These are phyloP conservation scores for Cotoneaster glaucophyllus DNA, from an alignment of 306 rosid genomes.

Conservation along the genomic window DNA sequence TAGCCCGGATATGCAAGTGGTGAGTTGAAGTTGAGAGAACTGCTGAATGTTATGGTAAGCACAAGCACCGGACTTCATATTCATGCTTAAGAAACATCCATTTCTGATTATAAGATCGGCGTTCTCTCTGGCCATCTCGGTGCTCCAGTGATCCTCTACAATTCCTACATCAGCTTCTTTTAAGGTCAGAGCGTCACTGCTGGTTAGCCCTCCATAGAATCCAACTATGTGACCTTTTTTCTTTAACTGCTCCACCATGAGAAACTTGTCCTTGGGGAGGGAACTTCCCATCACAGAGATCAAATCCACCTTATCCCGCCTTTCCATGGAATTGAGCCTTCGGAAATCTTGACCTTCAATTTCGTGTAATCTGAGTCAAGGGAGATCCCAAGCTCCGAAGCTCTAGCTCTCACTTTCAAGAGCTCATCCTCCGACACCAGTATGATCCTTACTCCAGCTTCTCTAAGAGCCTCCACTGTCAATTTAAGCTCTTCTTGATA, in stretches of 20 bases:
- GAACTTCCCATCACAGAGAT: conserved; percentile 39
- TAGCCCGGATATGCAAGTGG: conserved; percentile 38
- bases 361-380: not conserved
- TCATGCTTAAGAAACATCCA: conserved; percentile 18
- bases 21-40: conserved; percentile 50
- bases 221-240: conserved; percentile 42
- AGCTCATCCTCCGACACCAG: conserved; percentile 54
- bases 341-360: conserved; percentile 26
- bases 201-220: conserved; percentile 33
- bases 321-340: conserved; percentile 12
- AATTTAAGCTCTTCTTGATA: conserved; percentile 8
- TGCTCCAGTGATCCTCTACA: conserved; percentile 1
- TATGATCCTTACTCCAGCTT: conserved; percentile 27
- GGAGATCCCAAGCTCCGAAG: conserved; percentile 37
- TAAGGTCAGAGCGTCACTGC: conserved; percentile 23
- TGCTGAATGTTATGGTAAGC: conserved; percentile 43
- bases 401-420: conserved; percentile 20
- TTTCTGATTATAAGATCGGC: conserved; percentile 22
- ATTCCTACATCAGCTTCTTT: conserved; percentile 51
- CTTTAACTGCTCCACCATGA: conserved; percentile 28
- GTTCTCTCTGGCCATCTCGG: conserved; percentile 7
- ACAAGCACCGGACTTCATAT: conserved; percentile 27
- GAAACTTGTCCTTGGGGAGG: conserved; percentile 34
- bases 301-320: conserved; percentile 7
- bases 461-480: conserved; percentile 23